These are phyloP conservation scores for Eutrema heterophyllum DNA, from an alignment of 345 rosid species.

Conservation along the genomic window DNA sequence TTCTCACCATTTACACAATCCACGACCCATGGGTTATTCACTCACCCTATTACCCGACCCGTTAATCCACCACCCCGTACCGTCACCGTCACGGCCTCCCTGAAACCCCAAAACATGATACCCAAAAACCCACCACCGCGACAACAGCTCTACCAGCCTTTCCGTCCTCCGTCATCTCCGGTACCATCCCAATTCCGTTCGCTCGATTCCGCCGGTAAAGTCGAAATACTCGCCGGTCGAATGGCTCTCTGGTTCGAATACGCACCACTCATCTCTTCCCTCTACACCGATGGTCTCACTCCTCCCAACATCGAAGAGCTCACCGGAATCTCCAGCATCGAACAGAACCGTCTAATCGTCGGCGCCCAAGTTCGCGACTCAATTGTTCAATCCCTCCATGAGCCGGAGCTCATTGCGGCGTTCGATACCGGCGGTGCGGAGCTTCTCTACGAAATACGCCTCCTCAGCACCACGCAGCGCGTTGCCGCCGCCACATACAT, in stretches of 20 bases:
- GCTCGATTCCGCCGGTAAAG: slow-evolving; percentile 58
- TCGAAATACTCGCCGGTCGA: slow-evolving; percentile 65
- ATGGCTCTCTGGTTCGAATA: slow-evolving; percentile 83
- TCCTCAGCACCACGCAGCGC: slow-evolving; percentile 56
- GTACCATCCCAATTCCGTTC: slow-evolving; percentile 57
- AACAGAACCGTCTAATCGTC: slow-evolving; percentile 79
- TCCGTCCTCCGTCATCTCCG: slow-evolving; percentile 82
- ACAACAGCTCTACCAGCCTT: slow-evolving; percentile 69
- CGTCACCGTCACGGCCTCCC: slow-evolving; percentile 22
- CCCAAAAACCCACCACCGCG: slow-evolving; percentile 29
- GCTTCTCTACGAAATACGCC: slow-evolving; percentile 75
- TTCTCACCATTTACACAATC: slow-evolving; percentile 33
- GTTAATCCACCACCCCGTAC: not conserved
- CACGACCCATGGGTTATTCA: slow-evolving; percentile 17
- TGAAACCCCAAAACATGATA: slow-evolving; percentile 21
- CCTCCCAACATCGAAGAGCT: slow-evolving; percentile 61
- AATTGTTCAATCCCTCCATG: slow-evolving; percentile 47
- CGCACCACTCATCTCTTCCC: slow-evolving; percentile 74
- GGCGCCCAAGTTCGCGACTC: slow-evolving; percentile 75
- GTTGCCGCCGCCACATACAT: slow-evolving; percentile 52
- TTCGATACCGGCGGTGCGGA: slow-evolving; percentile 77
- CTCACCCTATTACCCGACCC: slow-evolving; percentile 25
- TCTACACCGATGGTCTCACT: slow-evolving; percentile 64
- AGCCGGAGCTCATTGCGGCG: slow-evolving; percentile 47
- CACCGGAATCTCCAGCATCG: slow-evolving; percentile 80